phyloP scores from a whole-genome alignment of 2,329 filamentous ascomycete species.

The Fusarium camptoceras region DNA sequence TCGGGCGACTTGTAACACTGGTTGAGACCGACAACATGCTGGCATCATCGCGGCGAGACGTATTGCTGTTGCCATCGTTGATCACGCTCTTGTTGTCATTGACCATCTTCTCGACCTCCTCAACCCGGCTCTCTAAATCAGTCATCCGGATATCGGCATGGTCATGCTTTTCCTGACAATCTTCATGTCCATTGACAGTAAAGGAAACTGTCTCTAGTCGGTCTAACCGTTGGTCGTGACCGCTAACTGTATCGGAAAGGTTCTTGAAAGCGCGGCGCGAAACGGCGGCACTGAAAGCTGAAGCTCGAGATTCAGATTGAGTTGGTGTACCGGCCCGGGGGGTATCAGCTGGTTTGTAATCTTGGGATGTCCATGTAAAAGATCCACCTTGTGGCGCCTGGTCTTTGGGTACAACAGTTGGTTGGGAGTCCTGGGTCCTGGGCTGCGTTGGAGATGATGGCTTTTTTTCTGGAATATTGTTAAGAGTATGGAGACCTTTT shows the following conservation, averaged over 20 bases:
- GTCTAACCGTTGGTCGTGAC: constrained; percentile 74
- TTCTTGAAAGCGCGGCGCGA: constrained; percentile 57
- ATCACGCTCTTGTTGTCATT: constrained; percentile 58
- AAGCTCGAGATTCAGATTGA: constrained; percentile 46
- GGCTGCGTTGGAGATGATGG: constrained; percentile 50
- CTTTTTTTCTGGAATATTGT: constrained; percentile 49
- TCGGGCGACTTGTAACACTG: constrained; percentile 54
- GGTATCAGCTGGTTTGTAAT: constrained; percentile 33
- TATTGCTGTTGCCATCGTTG: constrained; percentile 59
- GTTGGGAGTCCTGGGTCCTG: constrained; percentile 37
- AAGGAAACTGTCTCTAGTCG: constrained; percentile 78
- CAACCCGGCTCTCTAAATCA: constrained; percentile 74
- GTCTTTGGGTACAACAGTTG: constrained; percentile 28
- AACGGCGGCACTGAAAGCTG: constrained; percentile 39
- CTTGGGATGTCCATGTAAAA: constrained; percentile 43
- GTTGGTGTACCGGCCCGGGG: constrained; percentile 42
- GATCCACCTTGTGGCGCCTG: constrained; percentile 38
- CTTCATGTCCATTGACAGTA: constrained; percentile 73
- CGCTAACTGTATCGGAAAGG: constrained; percentile 65
- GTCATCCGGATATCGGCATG: constrained; percentile 73
- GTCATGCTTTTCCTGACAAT: constrained; percentile 76
- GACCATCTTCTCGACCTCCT: constrained; percentile 68
- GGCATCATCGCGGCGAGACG: constrained; percentile 58
- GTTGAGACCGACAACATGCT: constrained; percentile 62
- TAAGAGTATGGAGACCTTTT: constrained; percentile 66